A percentile compares a stretch with the other conserved stretches of the same genome.
Evolutionary conservation across 2,329 filamentous ascomycete genomes (phyloP).

Genomic region (Colletotrichum ledebouriae): DNA sequence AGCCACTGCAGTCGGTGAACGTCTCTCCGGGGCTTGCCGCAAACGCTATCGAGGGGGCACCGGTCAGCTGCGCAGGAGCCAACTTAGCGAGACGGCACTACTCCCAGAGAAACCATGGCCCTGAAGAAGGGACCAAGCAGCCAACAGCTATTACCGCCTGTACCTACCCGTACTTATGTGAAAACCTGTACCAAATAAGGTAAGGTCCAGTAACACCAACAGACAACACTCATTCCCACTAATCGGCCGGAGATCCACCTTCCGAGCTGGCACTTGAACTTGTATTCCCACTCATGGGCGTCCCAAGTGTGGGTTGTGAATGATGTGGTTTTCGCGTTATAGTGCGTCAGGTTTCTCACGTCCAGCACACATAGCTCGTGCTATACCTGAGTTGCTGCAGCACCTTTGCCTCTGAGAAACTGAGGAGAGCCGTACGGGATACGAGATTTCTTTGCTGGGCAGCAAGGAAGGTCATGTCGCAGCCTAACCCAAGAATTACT

Average conservation of each 20-base stretch:
- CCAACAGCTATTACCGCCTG: too few species aligned
- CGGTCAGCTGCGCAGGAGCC: constrained; percentile 34
- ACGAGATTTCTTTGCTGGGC: constrained; percentile 10
- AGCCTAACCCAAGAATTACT: background rate
- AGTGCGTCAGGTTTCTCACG: constrained; percentile 11
- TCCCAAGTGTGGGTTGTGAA: constrained; percentile 7
- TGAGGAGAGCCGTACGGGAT: constrained; percentile 1
- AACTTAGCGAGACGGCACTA: constrained; percentile 27
- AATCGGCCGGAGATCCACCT: too few species aligned
- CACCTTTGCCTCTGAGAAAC: background rate
- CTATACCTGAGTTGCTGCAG: background rate
- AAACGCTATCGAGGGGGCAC: constrained; percentile 14
- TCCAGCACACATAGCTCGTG: background rate
- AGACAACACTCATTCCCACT: background rate
- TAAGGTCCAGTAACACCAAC: constrained; percentile 8
- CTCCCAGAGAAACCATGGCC: constrained; percentile 17
- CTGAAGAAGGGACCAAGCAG: background rate
- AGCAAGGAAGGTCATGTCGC: background rate
- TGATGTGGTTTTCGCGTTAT: constrained; percentile 16
- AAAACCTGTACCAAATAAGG: background rate
- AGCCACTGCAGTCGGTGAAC: constrained; percentile 2
- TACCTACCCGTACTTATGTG: too few species aligned
- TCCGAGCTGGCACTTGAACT: too few species aligned
- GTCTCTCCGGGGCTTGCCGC: background rate
- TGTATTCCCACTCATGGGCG: constrained; percentile 1